phyloP scores from a whole-genome alignment of 306 rosid genomes.

The Sphenostylis stenocarpa region DNA sequence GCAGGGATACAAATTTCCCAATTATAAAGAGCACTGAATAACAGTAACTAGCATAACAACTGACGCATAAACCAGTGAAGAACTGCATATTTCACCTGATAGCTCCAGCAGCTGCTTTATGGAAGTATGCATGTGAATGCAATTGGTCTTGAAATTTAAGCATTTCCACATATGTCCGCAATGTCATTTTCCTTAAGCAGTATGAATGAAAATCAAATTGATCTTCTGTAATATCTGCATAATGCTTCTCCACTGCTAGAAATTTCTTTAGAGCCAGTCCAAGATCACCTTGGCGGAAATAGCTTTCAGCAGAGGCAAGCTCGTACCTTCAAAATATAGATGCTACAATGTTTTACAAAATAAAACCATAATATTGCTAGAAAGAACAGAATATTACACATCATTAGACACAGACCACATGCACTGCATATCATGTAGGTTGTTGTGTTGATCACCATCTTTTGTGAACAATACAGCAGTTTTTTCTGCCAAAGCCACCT shows the following conservation, averaged over 20 bases:
- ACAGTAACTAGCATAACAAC: conserved; percentile 25
- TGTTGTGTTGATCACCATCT: conserved; percentile 98
- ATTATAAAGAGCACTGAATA: neutral
- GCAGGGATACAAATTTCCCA: neutral
- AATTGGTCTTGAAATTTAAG: conserved; percentile 93
- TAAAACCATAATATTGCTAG: conserved; percentile 16
- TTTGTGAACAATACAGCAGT: conserved; percentile 97
- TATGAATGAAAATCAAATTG: conserved; percentile 99
- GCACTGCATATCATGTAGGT: conserved; percentile 99
- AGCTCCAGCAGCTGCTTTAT: conserved; percentile 96
- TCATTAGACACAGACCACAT: conserved; percentile 78
- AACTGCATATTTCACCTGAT: conserved; percentile 57
- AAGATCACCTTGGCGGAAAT: conserved; percentile 94
- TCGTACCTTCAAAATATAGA: conserved; percentile 71
- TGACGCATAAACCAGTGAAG: conserved; percentile 20
- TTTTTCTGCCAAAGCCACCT: conserved; percentile 95
- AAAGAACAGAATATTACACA: conserved; percentile 17
- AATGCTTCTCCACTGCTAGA: conserved; percentile 97
- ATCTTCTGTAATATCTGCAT: conserved; percentile 97
- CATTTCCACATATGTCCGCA: conserved; percentile 96
- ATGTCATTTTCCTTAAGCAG: conserved; percentile 98
- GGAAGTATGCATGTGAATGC: conserved; percentile 91
- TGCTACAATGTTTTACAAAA: conserved; percentile 29
- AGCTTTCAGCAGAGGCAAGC: conserved; percentile 97
- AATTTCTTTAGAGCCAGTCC: conserved; percentile 86